Conservation (phyloP, 306 rosid species). For the Cicer arietinum region DNA sequence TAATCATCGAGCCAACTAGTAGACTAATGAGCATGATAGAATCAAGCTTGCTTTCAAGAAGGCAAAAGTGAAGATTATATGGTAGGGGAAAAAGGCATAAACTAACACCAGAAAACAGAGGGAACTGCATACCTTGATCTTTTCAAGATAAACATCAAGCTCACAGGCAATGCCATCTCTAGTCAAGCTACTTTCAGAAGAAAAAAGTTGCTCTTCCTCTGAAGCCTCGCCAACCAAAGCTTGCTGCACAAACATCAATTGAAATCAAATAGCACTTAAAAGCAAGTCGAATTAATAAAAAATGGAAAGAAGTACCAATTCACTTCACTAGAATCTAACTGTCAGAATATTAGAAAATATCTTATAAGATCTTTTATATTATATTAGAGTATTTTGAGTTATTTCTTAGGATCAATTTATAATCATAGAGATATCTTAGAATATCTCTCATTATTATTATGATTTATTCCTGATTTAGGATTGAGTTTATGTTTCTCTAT, state of each 20-base stretch:
- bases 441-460: no score
- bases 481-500: no score
- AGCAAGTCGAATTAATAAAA: slow-evolving; percentile 26
- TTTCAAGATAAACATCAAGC: slow-evolving; percentile 69
- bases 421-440: no score
- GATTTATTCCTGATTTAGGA: no score
- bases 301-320: slow-evolving; percentile 33
- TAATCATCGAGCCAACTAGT: slow-evolving; percentile 19
- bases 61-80: slow-evolving; percentile 15
- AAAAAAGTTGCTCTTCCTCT: slow-evolving; percentile 92
- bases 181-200: slow-evolving; percentile 58
- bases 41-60: slow-evolving; percentile 26
- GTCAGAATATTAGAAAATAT: no score
- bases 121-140: slow-evolving; percentile 70
- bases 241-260: slow-evolving; percentile 63
- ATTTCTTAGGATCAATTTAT: no score
- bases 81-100: neutral
- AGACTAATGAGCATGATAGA: slow-evolving; percentile 16
- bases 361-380: no score
- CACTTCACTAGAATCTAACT: slow-evolving; percentile 31
- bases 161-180: slow-evolving; percentile 66
- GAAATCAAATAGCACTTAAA: slow-evolving; percentile 34
- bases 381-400: no score
- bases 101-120: slow-evolving; percentile 13
- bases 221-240: slow-evolving; percentile 91